Evolutionary conservation across 352 stramenopile species (phyloP).

Genomic region (Phytopythium litorale): DNA sequence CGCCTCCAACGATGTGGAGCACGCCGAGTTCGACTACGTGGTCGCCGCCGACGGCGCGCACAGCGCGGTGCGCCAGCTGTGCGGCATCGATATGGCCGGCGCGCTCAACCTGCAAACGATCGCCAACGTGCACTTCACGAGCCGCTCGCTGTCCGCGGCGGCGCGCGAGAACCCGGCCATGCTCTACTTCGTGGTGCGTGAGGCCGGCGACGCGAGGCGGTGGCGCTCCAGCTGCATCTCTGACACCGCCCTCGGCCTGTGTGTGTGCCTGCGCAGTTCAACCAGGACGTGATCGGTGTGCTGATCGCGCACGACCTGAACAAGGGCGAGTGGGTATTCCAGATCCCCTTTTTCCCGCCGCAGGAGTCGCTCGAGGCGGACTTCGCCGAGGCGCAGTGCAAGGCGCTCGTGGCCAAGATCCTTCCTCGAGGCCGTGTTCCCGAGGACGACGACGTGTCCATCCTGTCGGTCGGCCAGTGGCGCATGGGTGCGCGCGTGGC

Average conservation of each 20-base stretch:
- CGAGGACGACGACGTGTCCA: conserved; percentile 53
- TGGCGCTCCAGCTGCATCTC: neutral
- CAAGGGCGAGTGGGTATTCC: conserved; percentile 88
- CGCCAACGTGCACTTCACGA: conserved; percentile 94
- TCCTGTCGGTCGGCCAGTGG: conserved; percentile 89
- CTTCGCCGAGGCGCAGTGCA: conserved; percentile 57
- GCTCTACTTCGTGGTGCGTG: conserved; percentile 90
- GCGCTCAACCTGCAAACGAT: conserved; percentile 87
- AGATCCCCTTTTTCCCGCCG: conserved; percentile 91
- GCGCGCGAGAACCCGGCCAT: conserved; percentile 81
- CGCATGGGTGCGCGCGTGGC: conserved; percentile 92
- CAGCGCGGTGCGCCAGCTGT: conserved; percentile 71
- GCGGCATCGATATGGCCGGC: conserved; percentile 70
- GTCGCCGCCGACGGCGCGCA: conserved; percentile 90
- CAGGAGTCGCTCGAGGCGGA: conserved; percentile 65
- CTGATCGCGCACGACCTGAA: conserved; percentile 91
- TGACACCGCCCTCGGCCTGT: neutral
- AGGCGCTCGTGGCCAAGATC: conserved; percentile 45
- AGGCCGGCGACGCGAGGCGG: neutral
- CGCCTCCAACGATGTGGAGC: conserved; percentile 36
- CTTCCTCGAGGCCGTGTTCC: conserved; percentile 19
- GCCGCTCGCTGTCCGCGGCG: conserved; percentile 49
- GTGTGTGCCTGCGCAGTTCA: conserved; percentile 41
- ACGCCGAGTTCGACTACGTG: conserved; percentile 71
- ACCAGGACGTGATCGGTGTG: conserved; percentile 84